phyloP scores from a whole-genome alignment of 352 stramenopile species.

The Globisporangium splendens region DNA sequence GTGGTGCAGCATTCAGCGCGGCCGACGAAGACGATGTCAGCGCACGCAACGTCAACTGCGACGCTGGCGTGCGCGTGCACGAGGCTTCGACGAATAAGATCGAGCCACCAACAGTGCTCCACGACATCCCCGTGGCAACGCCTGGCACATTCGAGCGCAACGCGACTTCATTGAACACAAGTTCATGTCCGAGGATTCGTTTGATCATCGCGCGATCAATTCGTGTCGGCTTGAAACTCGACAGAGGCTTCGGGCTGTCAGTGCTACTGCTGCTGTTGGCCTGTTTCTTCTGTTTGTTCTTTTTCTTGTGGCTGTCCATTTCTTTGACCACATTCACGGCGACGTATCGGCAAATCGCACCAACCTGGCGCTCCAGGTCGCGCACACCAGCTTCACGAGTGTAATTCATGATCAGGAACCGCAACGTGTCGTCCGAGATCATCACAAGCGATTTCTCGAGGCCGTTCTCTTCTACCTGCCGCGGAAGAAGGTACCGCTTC shows the following conservation, averaged over 20 bases:
- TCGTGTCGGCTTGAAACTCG: constrained; percentile 31
- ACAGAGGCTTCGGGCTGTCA: constrained; percentile 11
- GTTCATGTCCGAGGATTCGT: constrained; percentile 58
- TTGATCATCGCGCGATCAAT: constrained; percentile 54
- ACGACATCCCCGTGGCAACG: constrained; percentile 83
- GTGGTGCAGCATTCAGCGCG: constrained; percentile 24
- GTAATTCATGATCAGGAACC: constrained; percentile 75
- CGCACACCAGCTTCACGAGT: constrained; percentile 86
- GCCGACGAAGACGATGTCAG: constrained; percentile 20
- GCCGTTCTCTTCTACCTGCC: constrained; percentile 74
- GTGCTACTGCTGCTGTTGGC: constrained; percentile 8
- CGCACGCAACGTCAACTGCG: constrained; percentile 19
- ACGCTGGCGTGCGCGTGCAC: constrained; percentile 38
- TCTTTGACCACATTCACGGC: constrained; percentile 67
- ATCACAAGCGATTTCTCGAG: constrained; percentile 41
- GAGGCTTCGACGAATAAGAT: constrained; percentile 88
- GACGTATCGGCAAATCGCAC: constrained; percentile 67
- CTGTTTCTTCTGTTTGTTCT: constrained; percentile 17
- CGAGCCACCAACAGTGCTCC: constrained; percentile 69
- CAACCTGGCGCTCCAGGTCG: constrained; percentile 78
- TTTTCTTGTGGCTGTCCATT: constrained; percentile 22
- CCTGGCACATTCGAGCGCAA: constrained; percentile 60
- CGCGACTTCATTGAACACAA: constrained; percentile 75
- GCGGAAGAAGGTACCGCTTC: constrained; percentile 68
- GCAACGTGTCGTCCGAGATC: constrained; percentile 58